Evolutionary conservation across 345 rosid species (phyloP).

Genomic region (Excoecaria cochinchinensis): DNA sequence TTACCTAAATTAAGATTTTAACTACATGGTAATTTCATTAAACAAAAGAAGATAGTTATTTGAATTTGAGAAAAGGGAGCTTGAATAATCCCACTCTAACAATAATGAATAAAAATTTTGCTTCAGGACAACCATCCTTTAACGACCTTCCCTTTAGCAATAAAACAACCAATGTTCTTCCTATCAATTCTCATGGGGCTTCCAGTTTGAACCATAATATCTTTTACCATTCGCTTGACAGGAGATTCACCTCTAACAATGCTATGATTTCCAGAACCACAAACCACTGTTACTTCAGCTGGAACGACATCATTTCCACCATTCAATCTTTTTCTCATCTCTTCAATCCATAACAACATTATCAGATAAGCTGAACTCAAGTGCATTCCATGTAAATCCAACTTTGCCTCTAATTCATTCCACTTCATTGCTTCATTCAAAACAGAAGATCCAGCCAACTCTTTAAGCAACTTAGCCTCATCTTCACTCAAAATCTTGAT

Average conservation of each 20-base stretch:
- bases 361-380: constrained; percentile 64
- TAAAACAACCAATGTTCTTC: constrained; percentile 59
- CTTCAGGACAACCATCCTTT: constrained; percentile 13
- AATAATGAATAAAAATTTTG: too few species aligned
- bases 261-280: constrained; percentile 79
- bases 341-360: constrained; percentile 71
- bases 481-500: constrained; percentile 38
- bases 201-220: constrained; percentile 45
- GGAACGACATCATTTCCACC: constrained; percentile 42
- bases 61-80: too few species aligned
- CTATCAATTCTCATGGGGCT: constrained; percentile 73
- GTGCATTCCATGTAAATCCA: constrained; percentile 93
- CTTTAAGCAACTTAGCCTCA: constrained; percentile 50
- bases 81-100: too few species aligned
- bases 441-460: constrained; percentile 50
- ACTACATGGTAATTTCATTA: too few species aligned
- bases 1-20: too few species aligned
- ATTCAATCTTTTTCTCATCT: constrained; percentile 44
- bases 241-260: constrained; percentile 69
- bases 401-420: constrained; percentile 49
- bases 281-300: constrained; percentile 57
- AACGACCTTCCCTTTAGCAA: constrained; percentile 13
- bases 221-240: constrained; percentile 55
- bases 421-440: constrained; percentile 54
- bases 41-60: too few species aligned